A percentile compares a stretch with the other conserved stretches of the same genome.
Conservation (phyloP, 2,329 filamentous ascomycete genomes). For the Verticillium zaregamsianum region DNA sequence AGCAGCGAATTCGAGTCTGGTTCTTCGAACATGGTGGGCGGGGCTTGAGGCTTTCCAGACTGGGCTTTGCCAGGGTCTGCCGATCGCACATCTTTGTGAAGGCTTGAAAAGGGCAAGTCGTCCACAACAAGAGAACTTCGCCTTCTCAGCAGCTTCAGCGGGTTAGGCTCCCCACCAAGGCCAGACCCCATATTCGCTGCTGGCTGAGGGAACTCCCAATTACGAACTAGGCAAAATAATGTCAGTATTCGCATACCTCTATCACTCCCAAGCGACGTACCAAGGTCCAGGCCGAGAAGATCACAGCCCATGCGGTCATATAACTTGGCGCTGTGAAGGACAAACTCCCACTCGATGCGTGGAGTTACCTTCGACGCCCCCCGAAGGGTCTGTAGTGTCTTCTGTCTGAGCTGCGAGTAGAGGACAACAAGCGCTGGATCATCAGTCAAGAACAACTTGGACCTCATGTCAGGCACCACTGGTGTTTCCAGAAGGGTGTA, state of each 20-base stretch:
- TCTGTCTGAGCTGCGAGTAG: conserved; percentile 80
- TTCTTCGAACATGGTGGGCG: conserved; percentile 81
- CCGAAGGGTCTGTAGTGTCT: conserved; percentile 75
- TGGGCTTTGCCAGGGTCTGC: conserved; percentile 40
- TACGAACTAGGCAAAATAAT: conserved; percentile 49
- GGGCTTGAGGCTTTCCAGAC: conserved; percentile 43
- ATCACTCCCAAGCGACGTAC: conserved; percentile 36
- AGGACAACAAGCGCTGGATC: conserved; percentile 85
- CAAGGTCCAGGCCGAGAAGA: conserved; percentile 78
- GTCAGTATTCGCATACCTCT: neutral
- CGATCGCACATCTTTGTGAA: conserved; percentile 37
- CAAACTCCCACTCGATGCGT: conserved; percentile 80
- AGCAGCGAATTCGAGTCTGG: conserved; percentile 85
- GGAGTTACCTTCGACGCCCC: conserved; percentile 80
- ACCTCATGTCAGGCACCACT: conserved; percentile 63
- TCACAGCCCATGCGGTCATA: conserved; percentile 95
- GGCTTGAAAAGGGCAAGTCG: conserved; percentile 53
- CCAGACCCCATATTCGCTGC: conserved; percentile 24
- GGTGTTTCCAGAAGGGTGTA: conserved; percentile 68
- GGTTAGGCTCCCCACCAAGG: conserved; percentile 52
- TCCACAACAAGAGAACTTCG: conserved; percentile 77
- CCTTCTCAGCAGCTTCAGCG: conserved; percentile 63
- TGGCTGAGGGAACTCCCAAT: conserved; percentile 74
- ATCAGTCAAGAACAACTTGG: conserved; percentile 80
- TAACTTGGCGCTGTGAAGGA: conserved; percentile 77